phyloP scores from a whole-genome alignment of 2,329 filamentous ascomycete genomes.

The Colletotrichum sp. region DNA sequence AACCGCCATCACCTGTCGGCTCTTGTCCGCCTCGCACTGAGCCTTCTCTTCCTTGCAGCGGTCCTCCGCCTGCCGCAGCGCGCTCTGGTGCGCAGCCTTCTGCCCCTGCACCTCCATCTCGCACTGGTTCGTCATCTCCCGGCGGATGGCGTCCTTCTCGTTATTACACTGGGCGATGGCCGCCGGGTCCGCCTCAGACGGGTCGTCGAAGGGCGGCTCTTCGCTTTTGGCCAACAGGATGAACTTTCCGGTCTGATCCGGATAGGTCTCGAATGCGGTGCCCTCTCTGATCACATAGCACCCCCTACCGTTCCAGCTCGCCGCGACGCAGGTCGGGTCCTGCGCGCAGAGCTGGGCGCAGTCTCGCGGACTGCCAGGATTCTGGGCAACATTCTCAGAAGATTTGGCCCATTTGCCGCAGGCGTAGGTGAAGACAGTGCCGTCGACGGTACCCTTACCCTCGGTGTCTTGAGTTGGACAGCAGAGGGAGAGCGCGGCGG shows the following conservation, averaged over 20 bases:
- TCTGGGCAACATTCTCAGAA: rapidly evolving
- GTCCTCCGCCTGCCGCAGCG: neutral
- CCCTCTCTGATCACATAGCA: neutral
- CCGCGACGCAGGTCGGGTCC: neutral
- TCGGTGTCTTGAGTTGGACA: neutral
- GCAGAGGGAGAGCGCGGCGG: neutral
- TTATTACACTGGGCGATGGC: neutral
- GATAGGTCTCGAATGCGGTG: neutral
- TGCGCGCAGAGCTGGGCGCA: neutral
- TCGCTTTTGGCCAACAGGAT: neutral
- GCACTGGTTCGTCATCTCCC: neutral
- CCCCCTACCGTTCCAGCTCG: neutral
- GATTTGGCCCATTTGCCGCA: neutral
- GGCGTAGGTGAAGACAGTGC: neutral
- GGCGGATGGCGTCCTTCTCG: neutral
- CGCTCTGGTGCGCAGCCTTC: neutral
- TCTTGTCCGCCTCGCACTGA: neutral
- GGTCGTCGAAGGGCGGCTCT: neutral
- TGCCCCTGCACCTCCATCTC: neutral
- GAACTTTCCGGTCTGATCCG: too few relatives aligned
- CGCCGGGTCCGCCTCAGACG: rapidly evolving
- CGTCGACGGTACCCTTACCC: neutral
- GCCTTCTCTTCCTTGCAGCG: neutral
- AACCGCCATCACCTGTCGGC: neutral
- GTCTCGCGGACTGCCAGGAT: neutral